Base-by-base conservation (phyloP, 2,329 filamentous ascomycete species). In the Furcasterigmium furcatum region DNA sequence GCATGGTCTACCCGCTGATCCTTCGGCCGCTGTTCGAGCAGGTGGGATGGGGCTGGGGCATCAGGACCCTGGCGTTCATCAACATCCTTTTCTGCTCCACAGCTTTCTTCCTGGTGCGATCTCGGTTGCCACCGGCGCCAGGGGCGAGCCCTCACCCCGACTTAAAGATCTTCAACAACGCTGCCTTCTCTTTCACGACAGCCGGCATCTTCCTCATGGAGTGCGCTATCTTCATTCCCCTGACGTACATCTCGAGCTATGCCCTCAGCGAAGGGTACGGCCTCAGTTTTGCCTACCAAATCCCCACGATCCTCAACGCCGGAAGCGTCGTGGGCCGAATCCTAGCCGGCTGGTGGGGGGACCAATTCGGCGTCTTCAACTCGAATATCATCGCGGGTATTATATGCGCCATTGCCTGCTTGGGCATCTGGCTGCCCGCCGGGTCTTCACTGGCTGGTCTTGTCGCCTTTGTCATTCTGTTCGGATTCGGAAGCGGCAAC, bases 311-410 rank as follows among this genome's bases (percentile, higher is more conserved):
- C 50, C 75, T 96, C 61, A 96, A 95, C 60, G 87, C 82, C 1
- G 88, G 83, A 9, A 90, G 85, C 0, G 84, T 88, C 45, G 68
- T 95, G 12, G 91, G 92, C 4, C 82, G 92, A 27, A 84, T 82
- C 59, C 69, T 91, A 1, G 88, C 90, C 0, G 91, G 91, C 0
- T 86, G 85, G 60, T 78, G 87, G 49, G 85, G 88, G 2, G 91
- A 96, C 62, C 77, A 77, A 35, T 69, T 92, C n/a, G 92, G 92
- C 0, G 79, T 88, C 2, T 95, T 88, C 71, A 96, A 96, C 59
- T 82, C 83, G 16, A 88, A 91, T 67, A 81, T 95, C 48, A 65
- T 82, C n/a, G 83, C 85, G 0, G 74, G 88, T 6, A 62, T 77
- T 3, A 64, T 90, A 3, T 75, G 73, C 14, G 60, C 75, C 41